Evolutionary conservation across 2,329 filamentous ascomycete genomes (phyloP), one percentile per base, ranked within the genome.

Genomic region (Seiridium cupressi): DNA sequence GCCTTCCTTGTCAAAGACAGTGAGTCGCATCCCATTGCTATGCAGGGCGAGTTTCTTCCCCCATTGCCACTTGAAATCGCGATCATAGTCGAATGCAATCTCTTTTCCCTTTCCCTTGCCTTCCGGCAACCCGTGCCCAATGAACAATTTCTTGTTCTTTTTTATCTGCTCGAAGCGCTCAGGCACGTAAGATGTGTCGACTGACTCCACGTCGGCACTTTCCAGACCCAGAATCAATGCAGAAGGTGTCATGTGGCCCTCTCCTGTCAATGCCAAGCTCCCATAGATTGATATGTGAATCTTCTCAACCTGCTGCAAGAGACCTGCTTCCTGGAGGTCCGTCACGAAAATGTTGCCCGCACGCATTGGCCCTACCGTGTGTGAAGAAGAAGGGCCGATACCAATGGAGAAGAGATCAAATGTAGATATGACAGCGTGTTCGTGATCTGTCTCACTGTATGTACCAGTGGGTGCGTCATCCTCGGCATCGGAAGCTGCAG

Each of bases 381-480:
- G 80, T 9, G 79, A 82, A 2, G 80, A 82, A 0, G 79, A 82
- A 9, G 80, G 80, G 0, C 80, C 80, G 63, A 82, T 81, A 64
- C 80, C 80, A 57, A 82, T 81, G 38, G 79, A 81, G 68, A 82
- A 82, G 40, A 82, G 73, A 65, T 82, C 80, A 62, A 82, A 82
- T 0, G 80, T 79, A 2, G 80, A 82, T 60, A 82, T 82, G 66
- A 82, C 80, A 60, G 80, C 80, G 64, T 82, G 80, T 64, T 82
- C 80, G 51, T 80, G 77, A 53, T 81, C 79, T 1, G 79, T 74
- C 63, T 82, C 80, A 62, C 76, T 81, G 67, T 82, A 81, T 9
- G 74, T 76, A 57, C 78, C 77, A 2, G 72, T 65, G 3, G 74
- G 65, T 3, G 69, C 66, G 1, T 77, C 73, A 35, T 74, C 72